A percentile compares a stretch with the other conserved stretches of the same genome.
Evolutionary conservation across 805 yeast species (phyloP).

Genomic region (Maudiozyma bulderi): DNA sequence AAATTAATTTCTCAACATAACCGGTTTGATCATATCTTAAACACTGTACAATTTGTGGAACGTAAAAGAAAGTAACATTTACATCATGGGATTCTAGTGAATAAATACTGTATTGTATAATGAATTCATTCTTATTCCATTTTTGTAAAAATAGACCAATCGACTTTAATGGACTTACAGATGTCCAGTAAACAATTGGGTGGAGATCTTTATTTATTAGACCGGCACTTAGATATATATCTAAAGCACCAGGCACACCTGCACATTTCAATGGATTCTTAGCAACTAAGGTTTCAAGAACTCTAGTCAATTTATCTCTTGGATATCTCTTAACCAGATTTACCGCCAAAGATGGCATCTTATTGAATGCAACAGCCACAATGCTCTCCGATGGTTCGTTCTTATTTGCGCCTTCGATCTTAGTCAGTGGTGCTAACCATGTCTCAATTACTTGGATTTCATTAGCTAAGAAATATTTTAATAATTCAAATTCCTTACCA

Average conservation of each 20-base stretch:
- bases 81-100: conserved; percentile 83
- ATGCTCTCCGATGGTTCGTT: conserved; percentile 29
- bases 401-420: conserved; percentile 27
- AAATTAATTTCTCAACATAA: conserved; percentile 76
- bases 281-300: conserved; percentile 37
- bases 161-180: conserved; percentile 73
- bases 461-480: conserved; percentile 58
- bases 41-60: conserved; percentile 94
- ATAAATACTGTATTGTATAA: conserved; percentile 82
- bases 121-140: conserved; percentile 51
- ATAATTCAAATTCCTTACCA: conserved; percentile 43
- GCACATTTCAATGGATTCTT: conserved; percentile 44
- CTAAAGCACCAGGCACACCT: conserved; percentile 17
- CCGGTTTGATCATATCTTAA: conserved; percentile 76
- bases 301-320: conserved; percentile 19
- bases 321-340: conserved; percentile 52
- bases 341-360: conserved; percentile 67
- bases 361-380: conserved; percentile 47
- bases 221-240: conserved; percentile 8
- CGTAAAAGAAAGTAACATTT: conserved; percentile 85
- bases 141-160: conserved; percentile 76
- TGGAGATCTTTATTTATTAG: conserved; percentile 13
- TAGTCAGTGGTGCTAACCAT: conserved; percentile 51
- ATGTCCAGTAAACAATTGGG: conserved; percentile 56
- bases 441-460: conserved; percentile 64